phyloP scores from a whole-genome alignment of 129 eudicot species.

The Apium graveolens region DNA sequence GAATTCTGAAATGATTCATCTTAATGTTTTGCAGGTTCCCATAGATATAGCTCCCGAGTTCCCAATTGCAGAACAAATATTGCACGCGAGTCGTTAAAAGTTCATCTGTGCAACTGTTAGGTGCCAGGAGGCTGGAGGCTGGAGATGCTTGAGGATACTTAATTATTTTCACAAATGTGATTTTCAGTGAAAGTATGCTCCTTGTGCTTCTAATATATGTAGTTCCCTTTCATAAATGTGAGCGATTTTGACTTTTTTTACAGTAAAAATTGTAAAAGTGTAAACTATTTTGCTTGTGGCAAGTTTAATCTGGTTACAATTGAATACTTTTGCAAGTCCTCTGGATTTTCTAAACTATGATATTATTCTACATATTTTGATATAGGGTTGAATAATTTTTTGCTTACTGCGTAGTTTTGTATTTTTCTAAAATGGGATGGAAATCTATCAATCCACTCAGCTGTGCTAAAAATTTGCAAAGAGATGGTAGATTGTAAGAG shows the following conservation, averaged over 20 bases:
- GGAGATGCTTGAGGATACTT: not conserved
- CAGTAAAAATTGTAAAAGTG: not conserved
- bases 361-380: too few relatives aligned
- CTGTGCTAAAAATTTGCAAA: too few relatives aligned
- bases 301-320: not conserved
- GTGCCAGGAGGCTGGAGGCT: not conserved
- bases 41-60: constrained; percentile 82
- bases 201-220: not conserved
- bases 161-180: not conserved
- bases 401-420: too few relatives aligned
- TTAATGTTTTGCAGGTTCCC: constrained; percentile 54
- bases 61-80: constrained; percentile 47
- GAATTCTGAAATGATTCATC: not conserved
- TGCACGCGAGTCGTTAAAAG: constrained; percentile 11
- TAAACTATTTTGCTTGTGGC: not conserved
- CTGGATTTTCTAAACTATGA: too few relatives aligned
- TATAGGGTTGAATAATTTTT: too few relatives aligned
- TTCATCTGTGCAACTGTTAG: not conserved
- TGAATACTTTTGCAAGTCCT: not conserved
- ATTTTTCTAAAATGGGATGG: too few relatives aligned
- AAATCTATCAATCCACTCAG: too few relatives aligned
- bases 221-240: too few relatives aligned
- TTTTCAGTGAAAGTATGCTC: not conserved
- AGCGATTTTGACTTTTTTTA: too few relatives aligned
- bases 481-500: too few relatives aligned